These are phyloP conservation scores for Zea luxurians DNA, from an alignment of 176 grass and related monocot genomes.

Conservation along the genomic window DNA sequence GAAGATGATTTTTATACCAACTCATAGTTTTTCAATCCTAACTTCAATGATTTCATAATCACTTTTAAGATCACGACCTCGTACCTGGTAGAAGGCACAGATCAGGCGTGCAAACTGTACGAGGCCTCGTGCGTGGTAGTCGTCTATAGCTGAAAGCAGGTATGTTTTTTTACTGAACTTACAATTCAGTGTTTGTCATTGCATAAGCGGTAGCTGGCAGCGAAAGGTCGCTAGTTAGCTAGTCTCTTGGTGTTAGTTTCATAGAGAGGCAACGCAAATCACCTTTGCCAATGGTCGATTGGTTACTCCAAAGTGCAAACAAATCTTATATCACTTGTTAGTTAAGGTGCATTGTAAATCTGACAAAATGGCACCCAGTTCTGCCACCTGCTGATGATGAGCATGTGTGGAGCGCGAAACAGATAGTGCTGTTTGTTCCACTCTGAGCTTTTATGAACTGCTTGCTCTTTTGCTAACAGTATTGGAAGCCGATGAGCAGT, in stretches of 20 bases:
- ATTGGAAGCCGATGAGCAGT: slow-evolving; percentile 17
- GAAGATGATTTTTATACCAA: no score
- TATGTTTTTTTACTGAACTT: slow-evolving; percentile 19
- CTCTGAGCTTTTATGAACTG: background rate
- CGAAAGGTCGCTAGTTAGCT: background rate
- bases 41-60: no score
- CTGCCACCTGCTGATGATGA: no score
- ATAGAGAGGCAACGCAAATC: background rate
- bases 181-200: no score
- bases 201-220: no score
- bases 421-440: background rate
- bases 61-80: background rate
- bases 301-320: slow-evolving; percentile 35
- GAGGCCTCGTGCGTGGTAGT: background rate
- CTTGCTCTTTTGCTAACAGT: background rate
- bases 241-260: slow-evolving; percentile 23
- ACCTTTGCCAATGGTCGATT: slow-evolving; percentile 16
- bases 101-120: background rate
- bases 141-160: background rate
- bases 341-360: background rate
- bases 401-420: no score
- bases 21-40: no score
- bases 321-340: slow-evolving; percentile 13
- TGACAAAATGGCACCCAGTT: background rate
- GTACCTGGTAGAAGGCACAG: slow-evolving; percentile 9